Evolutionary conservation across 495 filamentous ascomycete genomes (phyloP).

Genomic region (Penicillium canariense): DNA sequence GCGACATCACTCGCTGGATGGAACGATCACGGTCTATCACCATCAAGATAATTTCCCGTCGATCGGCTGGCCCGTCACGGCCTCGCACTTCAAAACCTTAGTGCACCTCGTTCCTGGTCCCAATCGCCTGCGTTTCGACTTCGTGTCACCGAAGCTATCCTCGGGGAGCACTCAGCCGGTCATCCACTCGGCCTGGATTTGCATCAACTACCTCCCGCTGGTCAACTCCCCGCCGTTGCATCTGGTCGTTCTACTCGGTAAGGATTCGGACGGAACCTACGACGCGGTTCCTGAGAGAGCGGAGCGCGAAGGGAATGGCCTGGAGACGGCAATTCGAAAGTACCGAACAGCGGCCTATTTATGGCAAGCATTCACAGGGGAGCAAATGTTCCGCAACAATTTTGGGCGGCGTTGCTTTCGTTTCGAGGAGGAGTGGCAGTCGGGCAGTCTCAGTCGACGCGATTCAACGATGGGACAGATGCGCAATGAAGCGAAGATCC

Average conservation of each 20-base stretch:
- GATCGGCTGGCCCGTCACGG: constrained; percentile 77
- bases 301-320: constrained; percentile 73
- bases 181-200: constrained; percentile 73
- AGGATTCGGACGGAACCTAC: constrained; percentile 83
- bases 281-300: constrained; percentile 74
- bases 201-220: constrained; percentile 79
- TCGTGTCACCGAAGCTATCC: constrained; percentile 74
- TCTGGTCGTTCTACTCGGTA: constrained; percentile 77
- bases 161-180: constrained; percentile 65
- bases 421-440: constrained; percentile 91
- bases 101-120: constrained; percentile 84
- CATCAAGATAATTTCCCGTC: constrained; percentile 81
- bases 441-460: constrained; percentile 67
- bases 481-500: constrained; percentile 86
- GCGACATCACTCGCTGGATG: constrained; percentile 67
- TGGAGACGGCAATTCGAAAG: constrained; percentile 78
- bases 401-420: constrained; percentile 81
- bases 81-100: constrained; percentile 85
- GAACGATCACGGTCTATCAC: constrained; percentile 73
- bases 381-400: constrained; percentile 88
- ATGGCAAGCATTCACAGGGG: constrained; percentile 93
- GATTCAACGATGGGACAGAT: constrained; percentile 66
- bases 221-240: constrained; percentile 75
- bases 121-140: constrained; percentile 83
- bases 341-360: constrained; percentile 89